Percentiles rank a stretch among this genome's conserved stretches.
phyloP scores from a whole-genome alignment of 225 moss, liverwort and hornwort species.

The Antitrichia curtipendula region DNA sequence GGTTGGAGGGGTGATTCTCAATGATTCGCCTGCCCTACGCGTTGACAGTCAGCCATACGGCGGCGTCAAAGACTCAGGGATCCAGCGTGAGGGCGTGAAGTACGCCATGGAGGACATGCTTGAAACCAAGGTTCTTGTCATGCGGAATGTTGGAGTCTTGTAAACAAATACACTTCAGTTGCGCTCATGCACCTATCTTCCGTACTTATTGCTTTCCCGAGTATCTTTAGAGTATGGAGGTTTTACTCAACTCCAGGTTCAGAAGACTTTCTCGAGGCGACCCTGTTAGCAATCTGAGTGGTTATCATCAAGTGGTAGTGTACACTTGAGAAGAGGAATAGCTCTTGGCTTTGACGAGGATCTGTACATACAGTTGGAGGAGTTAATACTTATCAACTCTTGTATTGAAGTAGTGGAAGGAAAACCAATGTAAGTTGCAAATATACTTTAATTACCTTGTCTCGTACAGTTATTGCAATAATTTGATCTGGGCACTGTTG shows the following conservation, averaged over 20 bases:
- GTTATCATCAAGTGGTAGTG: neutral
- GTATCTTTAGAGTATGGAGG: neutral
- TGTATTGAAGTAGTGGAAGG: neutral
- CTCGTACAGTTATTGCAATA: neutral
- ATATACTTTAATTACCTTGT: neutral
- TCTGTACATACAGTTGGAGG: conserved; percentile 1
- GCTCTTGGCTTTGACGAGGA: neutral
- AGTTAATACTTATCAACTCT: neutral
- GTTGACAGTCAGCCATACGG: conserved; percentile 87
- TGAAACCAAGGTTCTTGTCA: conserved; percentile 68
- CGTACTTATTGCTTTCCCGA: neutral
- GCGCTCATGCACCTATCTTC: neutral
- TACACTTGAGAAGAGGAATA: neutral
- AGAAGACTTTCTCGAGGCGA: neutral
- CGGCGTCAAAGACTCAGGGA: conserved; percentile 80
- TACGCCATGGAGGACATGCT: conserved; percentile 96
- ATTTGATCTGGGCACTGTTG: neutral
- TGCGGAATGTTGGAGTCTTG: conserved; percentile 70
- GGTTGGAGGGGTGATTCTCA: conserved; percentile 84
- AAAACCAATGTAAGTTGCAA: neutral
- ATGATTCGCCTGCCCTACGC: conserved; percentile 74
- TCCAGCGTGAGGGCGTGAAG: conserved; percentile 89
- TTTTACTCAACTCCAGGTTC: neutral
- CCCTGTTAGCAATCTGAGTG: neutral
- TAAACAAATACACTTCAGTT: neutral